Evolutionary conservation across 371 early-diverging fungal genomes (phyloP).

Genomic region (Fennellomyces sp.): DNA sequence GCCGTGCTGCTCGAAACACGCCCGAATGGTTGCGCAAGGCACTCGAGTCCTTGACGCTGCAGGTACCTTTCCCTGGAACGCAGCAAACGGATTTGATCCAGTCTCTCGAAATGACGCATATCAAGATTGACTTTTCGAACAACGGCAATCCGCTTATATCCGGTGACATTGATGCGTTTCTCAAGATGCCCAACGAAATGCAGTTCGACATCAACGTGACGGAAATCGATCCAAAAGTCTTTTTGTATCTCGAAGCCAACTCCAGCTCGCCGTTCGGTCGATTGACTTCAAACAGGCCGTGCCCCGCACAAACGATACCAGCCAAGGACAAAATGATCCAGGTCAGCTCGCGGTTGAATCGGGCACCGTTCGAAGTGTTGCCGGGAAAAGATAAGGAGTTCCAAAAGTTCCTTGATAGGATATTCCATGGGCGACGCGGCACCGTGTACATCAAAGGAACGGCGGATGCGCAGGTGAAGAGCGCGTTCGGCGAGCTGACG

Average conservation of each 20-base stretch:
- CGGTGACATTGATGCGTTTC: constrained; percentile 33
- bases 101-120: constrained; percentile 31
- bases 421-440: constrained; percentile 16
- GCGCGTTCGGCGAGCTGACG: constrained; percentile 41
- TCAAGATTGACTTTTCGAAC: constrained; percentile 46
- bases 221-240: constrained; percentile 38
- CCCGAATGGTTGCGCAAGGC: constrained; percentile 50
- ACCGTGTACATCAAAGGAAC: constrained; percentile 41
- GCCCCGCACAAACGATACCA: constrained; percentile 34
- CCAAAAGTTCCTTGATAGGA: constrained; percentile 28
- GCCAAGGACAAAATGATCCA: constrained; percentile 11
- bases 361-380: constrained; percentile 41
- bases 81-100: constrained; percentile 41
- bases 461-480: constrained; percentile 37
- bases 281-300: constrained; percentile 29
- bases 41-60: constrained; percentile 28
- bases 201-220: constrained; percentile 43
- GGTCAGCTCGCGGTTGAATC: constrained; percentile 29
- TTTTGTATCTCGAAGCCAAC: constrained; percentile 28
- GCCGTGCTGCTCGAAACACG: constrained; percentile 3
- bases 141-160: constrained; percentile 31
- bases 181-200: constrained; percentile 48
- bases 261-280: constrained; percentile 39
- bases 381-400: constrained; percentile 47
- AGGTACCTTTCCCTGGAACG: constrained; percentile 50